Evolutionary conservation across 2,329 filamentous ascomycete species (phyloP).

Genomic region (Claviceps digitariae): DNA sequence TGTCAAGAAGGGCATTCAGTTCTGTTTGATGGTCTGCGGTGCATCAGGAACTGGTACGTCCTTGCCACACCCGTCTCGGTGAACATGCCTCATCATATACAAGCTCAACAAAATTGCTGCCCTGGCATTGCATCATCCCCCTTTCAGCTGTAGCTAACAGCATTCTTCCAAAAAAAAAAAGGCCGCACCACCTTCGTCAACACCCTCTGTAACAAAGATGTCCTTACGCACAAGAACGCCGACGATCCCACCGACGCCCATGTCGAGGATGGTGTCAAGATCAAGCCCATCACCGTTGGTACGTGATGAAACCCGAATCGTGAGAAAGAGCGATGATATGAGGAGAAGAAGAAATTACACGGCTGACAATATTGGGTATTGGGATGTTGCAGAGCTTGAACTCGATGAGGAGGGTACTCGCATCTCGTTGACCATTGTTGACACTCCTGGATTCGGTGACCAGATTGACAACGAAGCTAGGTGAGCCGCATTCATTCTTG

Average conservation of each 20-base stretch:
- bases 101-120: neutral
- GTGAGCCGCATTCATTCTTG: constrained; percentile 31
- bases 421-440: constrained; percentile 95
- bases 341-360: neutral
- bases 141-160: neutral
- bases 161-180: constrained; percentile 20
- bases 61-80: neutral
- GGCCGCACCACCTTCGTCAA: constrained; percentile 98
- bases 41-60: constrained; percentile 89
- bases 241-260: constrained; percentile 84
- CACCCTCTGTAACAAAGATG: constrained; percentile 91
- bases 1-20: constrained; percentile 99
- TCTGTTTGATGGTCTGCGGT: constrained; percentile 99
- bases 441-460: constrained; percentile 96
- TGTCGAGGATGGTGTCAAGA: constrained; percentile 92
- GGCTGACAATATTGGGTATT: neutral
- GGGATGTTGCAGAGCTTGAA: constrained; percentile 57
- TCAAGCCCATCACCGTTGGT: constrained; percentile 98
- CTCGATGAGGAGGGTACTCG: constrained; percentile 96
- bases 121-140: neutral
- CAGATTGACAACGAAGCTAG: constrained; percentile 99
- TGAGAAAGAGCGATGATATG: neutral
- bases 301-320: constrained; percentile 13
- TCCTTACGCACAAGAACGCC: constrained; percentile 80
- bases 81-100: neutral